phyloP scores from a whole-genome alignment of 805 yeast species.

The Starmerella riodocensis region DNA sequence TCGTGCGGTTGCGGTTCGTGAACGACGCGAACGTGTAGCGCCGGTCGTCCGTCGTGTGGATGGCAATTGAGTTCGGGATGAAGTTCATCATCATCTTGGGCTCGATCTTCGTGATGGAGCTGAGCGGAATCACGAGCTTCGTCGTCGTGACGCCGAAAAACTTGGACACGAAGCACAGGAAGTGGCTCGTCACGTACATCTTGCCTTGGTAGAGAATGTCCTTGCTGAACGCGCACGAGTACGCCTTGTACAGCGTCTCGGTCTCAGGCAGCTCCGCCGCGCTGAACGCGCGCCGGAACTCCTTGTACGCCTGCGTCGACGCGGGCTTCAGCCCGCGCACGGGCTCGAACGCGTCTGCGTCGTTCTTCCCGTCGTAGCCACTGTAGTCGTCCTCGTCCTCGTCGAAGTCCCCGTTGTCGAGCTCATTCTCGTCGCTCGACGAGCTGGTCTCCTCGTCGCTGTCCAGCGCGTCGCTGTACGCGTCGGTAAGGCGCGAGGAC shows the following conservation, averaged over 20 bases:
- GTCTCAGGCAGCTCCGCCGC: slow-evolving; percentile 4
- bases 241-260: slow-evolving; percentile 25
- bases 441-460: background rate
- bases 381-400: slow-evolving; percentile 5
- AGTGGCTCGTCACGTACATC: slow-evolving; percentile 62
- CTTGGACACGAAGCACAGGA: slow-evolving; percentile 75
- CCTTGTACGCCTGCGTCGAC: slow-evolving; percentile 47
- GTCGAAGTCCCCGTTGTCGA: slow-evolving; percentile 3
- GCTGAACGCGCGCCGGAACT: slow-evolving; percentile 60
- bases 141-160: slow-evolving; percentile 87
- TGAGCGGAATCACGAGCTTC: slow-evolving; percentile 54
- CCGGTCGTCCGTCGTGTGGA: slow-evolving; percentile 35
- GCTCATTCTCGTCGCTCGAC: slow-evolving; percentile 1
- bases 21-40: slow-evolving; percentile 79
- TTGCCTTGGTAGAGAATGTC: slow-evolving; percentile 84
- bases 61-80: slow-evolving; percentile 76
- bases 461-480: background rate
- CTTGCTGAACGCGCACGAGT: slow-evolving; percentile 75
- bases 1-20: slow-evolving; percentile 64
- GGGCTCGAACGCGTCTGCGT: slow-evolving; percentile 1
- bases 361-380: background rate
- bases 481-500: background rate
- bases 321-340: slow-evolving; percentile 30
- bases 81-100: slow-evolving; percentile 76
- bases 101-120: slow-evolving; percentile 60